Conservation (phyloP, 495 filamentous ascomycete genomes). For the Durotheca rogersii region DNA sequence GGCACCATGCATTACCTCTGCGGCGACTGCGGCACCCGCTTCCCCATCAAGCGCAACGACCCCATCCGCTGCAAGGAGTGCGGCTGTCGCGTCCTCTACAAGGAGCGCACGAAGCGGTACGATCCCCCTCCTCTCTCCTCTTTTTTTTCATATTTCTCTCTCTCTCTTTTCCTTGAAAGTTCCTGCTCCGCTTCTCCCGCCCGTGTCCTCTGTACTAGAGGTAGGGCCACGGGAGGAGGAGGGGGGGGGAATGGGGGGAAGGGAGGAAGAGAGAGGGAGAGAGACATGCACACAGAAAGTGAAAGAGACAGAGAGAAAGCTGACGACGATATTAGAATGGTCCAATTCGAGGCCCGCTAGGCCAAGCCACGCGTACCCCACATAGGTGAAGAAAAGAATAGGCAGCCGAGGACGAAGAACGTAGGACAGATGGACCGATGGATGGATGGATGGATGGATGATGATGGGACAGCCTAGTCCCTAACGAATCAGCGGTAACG, state of each 20-base stretch:
- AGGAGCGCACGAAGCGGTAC: slow-evolving; percentile 96
- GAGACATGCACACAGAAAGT: slow-evolving; percentile 11
- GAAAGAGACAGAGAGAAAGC: too few species aligned
- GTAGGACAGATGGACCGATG: too few species aligned
- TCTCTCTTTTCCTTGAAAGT: too few species aligned
- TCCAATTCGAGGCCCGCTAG: slow-evolving; percentile 96
- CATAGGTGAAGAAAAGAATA: slow-evolving; percentile 1
- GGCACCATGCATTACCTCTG: slow-evolving; percentile 78
- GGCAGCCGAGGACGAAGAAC: background rate
- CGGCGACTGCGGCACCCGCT: slow-evolving; percentile 85
- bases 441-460: too few species aligned
- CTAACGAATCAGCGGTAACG: too few species aligned
- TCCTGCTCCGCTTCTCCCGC: too few species aligned
- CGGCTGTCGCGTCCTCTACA: slow-evolving; percentile 93
- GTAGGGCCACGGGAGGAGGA: too few species aligned
- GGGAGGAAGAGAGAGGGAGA: background rate
- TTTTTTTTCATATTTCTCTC: background rate
- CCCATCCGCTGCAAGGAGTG: slow-evolving; percentile 95
- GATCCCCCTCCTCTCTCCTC: slow-evolving; percentile 31
- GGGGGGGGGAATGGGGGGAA: background rate
- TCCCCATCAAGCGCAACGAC: slow-evolving; percentile 78
- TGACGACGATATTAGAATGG: slow-evolving; percentile 73
- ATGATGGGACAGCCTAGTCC: too few species aligned
- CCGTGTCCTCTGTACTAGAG: too few species aligned
- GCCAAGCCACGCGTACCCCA: too few species aligned